Evolutionary conservation across 495 filamentous ascomycete genomes (phyloP), one percentile per base, ranked within the genome.

Genomic region (Aspergillus egyptiacus): DNA sequence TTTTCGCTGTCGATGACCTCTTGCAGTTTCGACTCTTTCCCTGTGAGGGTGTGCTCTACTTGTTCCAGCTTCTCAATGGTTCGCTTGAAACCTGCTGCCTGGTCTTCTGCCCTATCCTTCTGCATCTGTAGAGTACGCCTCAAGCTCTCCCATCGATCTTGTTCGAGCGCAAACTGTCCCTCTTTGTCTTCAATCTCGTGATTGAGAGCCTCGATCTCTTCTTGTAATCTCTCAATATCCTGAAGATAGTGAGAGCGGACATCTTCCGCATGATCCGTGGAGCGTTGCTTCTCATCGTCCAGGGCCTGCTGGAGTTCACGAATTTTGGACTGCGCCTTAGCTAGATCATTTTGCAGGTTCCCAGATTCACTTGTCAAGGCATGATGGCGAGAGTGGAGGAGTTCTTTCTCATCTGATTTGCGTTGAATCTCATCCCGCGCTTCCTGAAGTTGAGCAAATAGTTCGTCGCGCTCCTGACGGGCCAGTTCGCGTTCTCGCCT

Each of bases 121-220:
- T 87, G 81, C 5, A 80, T 69, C 49, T 86, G 76, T 9, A 91
- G 66, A 39, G 73, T 73, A 31, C 79, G 78, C 51, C 73, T 81
- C 50, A 82, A 78, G 18, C 76, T 75, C 23, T 84, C 77, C 87
- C 85, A 90, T 40, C 81, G 78, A 36, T 86, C 82, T 57, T 79
- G 75, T 51, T 87, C 81, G 49, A 83, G 75, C 24, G 83, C 79
- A 65, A 84, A 81, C 18, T 82, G 72, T 24, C 79, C 80, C 57
- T 88, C 82, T 46, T 85, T 83, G 53, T 88, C 84, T 53, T 84
- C 78, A n/a, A 89, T 73, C 46, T 88, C 82, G 27, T 79, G 80
- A 31, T 83, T 77, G 8, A 89, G 74, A 48, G 80, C 71, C 23
- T 86, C 81, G 24, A 88, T 77, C 44, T 88, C 77, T 45, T 84